A percentile compares a stretch with the other conserved stretches of the same genome.
These are phyloP conservation scores for Isochrysis galbana DNA, from an alignment of 78 protist species.

Conservation along the genomic window DNA sequence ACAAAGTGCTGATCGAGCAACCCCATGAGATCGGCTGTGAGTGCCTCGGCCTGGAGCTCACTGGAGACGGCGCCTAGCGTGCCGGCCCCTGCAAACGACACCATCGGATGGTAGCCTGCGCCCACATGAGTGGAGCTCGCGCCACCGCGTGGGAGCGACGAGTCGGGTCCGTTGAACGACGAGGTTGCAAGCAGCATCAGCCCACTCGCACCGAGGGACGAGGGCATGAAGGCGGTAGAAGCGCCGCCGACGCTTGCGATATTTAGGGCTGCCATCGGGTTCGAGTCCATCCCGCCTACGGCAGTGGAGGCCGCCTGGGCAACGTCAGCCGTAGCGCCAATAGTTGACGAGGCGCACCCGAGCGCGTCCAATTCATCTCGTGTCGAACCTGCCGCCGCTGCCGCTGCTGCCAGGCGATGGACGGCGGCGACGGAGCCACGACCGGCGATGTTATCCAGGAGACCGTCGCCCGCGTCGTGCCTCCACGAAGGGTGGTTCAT, in stretches of 20 bases:
- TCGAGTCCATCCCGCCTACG: too few species aligned
- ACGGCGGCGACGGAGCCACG: not conserved
- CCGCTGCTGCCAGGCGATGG: not conserved
- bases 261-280: too few species aligned
- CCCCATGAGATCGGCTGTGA: not conserved
- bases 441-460: not conserved
- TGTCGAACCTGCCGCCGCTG: too few species aligned
- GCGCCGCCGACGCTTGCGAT: too few species aligned
- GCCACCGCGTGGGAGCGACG: too few species aligned
- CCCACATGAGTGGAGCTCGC: too few species aligned
- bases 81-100: not conserved
- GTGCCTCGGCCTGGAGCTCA: not conserved
- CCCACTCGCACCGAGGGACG: not conserved
- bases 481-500: not conserved
- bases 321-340: too few species aligned
- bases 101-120: not conserved
- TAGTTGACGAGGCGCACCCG: too few species aligned
- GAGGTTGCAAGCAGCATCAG: not conserved
- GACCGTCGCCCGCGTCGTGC: not conserved
- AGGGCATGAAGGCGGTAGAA: not conserved
- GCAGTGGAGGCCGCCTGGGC: too few species aligned
- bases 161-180: not conserved
- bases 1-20: not conserved
- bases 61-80: not conserved
- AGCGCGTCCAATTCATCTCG: too few species aligned